Evolutionary conservation across 768 basidiomycete genomes (phyloP), one percentile per base, ranked within the genome.

Genomic region (Russula lepida): DNA sequence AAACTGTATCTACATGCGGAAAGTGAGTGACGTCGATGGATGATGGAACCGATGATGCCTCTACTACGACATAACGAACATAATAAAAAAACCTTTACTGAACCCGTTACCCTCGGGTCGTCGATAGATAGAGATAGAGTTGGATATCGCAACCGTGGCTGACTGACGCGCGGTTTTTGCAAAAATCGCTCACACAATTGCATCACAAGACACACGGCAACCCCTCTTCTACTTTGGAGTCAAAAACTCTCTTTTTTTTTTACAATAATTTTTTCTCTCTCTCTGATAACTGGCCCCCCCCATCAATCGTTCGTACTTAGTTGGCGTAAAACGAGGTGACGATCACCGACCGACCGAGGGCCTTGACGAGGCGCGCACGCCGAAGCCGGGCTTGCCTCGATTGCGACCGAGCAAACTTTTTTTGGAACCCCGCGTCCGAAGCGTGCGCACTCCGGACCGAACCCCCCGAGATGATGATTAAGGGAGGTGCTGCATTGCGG

Each of bases 1-100:
- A 13, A 37, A 37, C 6, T n/a, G 41, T 41, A 41, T 44, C 43
- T 44, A 4, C n/a, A 44, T 44, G 19, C 43, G 43, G 43, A n/a
- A 37, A 21, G 43, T 21, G 1, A 23, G 58, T 62, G 60, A 62
- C 60, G 60, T 62, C 55, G 49, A 44, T 21, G 39, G 41, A 7
- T 15, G 35, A 37, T 37, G 35, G 35, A 37, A 37, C 3, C 43
- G n/a, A 44, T 44, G n/a, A 43, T 11, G 43, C 43, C n/a, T n/a
- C n/a, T 43, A 8, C 15, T 33, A 33, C 33, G 33, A 33, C 33
- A 33, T 12, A 12, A 37, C 33, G 15, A 12, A 37, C 33, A 35
- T 15, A 11, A 33, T 4, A 35, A 35, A 35, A 35, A 43, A 39
- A 39, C 8, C 41, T 43, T 35, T 5, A 32, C 17, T 19, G n/a